phyloP scores from a whole-genome alignment of 768 basidiomycete species.

The Podaxis rugospora region DNA sequence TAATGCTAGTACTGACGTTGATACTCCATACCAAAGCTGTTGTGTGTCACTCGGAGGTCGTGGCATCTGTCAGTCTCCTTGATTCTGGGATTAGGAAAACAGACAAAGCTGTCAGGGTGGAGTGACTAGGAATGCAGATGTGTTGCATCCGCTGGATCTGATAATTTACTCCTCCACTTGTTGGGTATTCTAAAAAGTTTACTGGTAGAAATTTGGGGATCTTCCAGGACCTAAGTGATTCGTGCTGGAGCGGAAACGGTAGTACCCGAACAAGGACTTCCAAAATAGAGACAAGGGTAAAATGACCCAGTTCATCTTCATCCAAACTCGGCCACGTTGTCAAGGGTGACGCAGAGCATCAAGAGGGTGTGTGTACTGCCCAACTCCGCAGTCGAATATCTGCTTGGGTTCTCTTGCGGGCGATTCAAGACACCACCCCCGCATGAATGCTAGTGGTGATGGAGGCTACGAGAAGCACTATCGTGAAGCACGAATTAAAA shows the following conservation, averaged over 20 bases:
- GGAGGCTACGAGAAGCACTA: neutral
- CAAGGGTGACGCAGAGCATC: neutral
- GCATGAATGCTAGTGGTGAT: neutral
- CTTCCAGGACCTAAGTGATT: neutral
- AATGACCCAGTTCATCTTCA: neutral
- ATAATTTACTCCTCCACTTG: too few relatives aligned
- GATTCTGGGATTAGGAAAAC: too few relatives aligned
- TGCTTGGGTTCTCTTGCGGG: neutral
- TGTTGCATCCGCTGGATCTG: too few relatives aligned
- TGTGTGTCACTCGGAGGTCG: neutral
- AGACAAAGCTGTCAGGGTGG: too few relatives aligned
- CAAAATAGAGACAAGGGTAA: neutral
- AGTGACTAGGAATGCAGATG: too few relatives aligned
- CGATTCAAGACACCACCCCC: neutral
- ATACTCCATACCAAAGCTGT: neutral
- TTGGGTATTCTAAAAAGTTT: too few relatives aligned
- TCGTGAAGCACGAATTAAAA: neutral
- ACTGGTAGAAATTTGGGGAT: too few relatives aligned
- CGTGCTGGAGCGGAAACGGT: neutral
- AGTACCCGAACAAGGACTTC: neutral
- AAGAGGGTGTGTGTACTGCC: neutral
- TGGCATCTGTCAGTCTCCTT: too few relatives aligned
- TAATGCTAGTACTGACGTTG: too few relatives aligned
- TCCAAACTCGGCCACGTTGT: neutral
- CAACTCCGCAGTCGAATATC: neutral